phyloP scores from a whole-genome alignment of 768 basidiomycete genomes.

The Rhodotorula kratochvilovae region DNA sequence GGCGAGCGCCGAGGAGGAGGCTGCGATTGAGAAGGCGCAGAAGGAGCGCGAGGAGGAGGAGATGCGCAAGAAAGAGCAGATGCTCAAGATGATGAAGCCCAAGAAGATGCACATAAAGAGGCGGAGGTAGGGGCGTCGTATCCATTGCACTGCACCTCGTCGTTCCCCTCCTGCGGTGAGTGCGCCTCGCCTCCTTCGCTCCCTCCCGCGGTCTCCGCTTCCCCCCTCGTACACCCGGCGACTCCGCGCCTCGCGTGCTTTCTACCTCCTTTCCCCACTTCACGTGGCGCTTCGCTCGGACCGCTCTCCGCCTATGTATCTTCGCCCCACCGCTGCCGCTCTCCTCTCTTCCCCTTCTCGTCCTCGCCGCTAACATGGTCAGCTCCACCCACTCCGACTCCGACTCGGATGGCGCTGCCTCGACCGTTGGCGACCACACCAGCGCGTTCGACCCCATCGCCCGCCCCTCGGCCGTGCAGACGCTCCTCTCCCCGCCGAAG shows the following conservation, averaged over 20 bases:
- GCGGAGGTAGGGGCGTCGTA: background rate
- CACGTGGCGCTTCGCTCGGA: too few species aligned
- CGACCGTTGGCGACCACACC: background rate
- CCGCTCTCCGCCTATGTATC: too few species aligned
- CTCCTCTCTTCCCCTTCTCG: too few species aligned
- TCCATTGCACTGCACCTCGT: background rate
- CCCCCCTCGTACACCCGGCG: background rate
- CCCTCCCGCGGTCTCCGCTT: background rate
- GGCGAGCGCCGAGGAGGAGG: conserved; percentile 6
- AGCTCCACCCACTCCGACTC: background rate
- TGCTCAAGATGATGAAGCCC: conserved; percentile 20
- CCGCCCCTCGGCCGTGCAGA: background rate
- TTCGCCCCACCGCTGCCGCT: too few species aligned
- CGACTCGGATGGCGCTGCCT: too few species aligned
- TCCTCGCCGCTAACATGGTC: background rate
- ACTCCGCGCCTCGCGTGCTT: too few species aligned
- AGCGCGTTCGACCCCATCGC: background rate
- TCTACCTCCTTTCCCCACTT: too few species aligned
- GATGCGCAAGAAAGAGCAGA: conserved; percentile 16
- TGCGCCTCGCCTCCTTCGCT: too few species aligned
- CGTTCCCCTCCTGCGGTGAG: too few species aligned
- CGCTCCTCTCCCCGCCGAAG: background rate
- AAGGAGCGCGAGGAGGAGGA: conserved; percentile 17
- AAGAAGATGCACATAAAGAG: conserved; percentile 26
- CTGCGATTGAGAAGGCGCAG: conserved; percentile 5